A percentile compares a stretch with the other conserved stretches of the same genome.
Evolutionary conservation across 2,329 filamentous ascomycete species (phyloP).

Genomic region (Penicillium sp.): DNA sequence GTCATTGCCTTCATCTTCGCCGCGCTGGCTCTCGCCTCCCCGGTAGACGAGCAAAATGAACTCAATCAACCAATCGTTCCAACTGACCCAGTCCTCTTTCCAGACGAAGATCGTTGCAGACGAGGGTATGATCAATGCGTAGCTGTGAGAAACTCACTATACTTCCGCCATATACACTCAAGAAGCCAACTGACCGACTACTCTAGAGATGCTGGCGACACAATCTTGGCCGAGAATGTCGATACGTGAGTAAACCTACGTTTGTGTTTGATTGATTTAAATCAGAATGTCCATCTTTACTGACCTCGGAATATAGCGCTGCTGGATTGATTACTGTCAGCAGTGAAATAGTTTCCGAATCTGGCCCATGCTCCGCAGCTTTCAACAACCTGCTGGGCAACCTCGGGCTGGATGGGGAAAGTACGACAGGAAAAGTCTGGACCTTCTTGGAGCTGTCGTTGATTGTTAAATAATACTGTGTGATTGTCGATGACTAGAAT

Average conservation of each 20-base stretch:
- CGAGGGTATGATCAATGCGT: constrained; percentile 6
- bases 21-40: constrained; percentile 8
- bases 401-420: not conserved
- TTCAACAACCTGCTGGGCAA: constrained; percentile 4
- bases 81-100: not conserved
- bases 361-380: not conserved
- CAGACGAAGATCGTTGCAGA: not conserved
- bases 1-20: constrained; percentile 8
- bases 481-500: not conserved
- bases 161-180: not conserved
- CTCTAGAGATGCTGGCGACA: not conserved
- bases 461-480: not conserved
- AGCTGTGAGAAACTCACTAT: not conserved
- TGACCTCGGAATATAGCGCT: not conserved
- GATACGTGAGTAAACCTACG: not conserved
- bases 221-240: not conserved
- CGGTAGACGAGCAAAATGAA: not conserved
- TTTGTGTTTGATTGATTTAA: not conserved
- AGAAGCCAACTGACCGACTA: not conserved
- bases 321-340: not conserved
- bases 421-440: not conserved
- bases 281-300: not conserved
- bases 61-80: not conserved
- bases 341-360: not conserved
- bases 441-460: not conserved